Evolutionary conservation across 129 eudicot species (phyloP).

Genomic region (Helianthus tuberosus): DNA sequence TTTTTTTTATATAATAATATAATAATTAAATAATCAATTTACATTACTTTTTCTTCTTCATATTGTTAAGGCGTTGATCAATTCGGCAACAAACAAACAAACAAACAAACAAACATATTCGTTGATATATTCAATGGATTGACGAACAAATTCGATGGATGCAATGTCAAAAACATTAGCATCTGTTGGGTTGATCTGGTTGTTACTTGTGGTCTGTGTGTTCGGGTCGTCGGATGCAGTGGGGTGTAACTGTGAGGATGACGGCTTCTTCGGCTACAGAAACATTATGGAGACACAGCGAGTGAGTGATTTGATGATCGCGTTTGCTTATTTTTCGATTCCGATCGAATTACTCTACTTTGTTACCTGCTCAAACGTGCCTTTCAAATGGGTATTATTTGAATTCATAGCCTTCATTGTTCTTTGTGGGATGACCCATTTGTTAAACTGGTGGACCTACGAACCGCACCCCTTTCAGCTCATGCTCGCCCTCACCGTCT

Average conservation of each 20-base stretch:
- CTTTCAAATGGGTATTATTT: slow-evolving; percentile 86
- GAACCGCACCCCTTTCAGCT: slow-evolving; percentile 79
- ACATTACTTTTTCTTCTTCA: too few relatives aligned
- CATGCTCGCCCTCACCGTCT: slow-evolving; percentile 70
- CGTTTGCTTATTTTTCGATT: slow-evolving; percentile 81
- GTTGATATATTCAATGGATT: slow-evolving; percentile 30
- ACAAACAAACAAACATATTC: background rate
- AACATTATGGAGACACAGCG: slow-evolving; percentile 57
- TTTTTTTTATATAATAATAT: background rate
- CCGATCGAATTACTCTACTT: slow-evolving; percentile 81
- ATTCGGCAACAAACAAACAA: background rate
- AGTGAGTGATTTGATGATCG: slow-evolving; percentile 77
- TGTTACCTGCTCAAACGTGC: slow-evolving; percentile 72
- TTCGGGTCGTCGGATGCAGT: slow-evolving; percentile 26
- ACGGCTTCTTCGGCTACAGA: slow-evolving; percentile 63
- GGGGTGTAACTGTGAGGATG: slow-evolving; percentile 63
- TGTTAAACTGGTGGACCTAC: slow-evolving; percentile 76
- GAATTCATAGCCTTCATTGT: slow-evolving; percentile 78
- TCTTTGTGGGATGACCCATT: slow-evolving; percentile 86
- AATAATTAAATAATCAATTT: background rate
- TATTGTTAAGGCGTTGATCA: background rate
- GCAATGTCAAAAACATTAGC: slow-evolving; percentile 65
- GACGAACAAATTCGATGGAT: slow-evolving; percentile 34
- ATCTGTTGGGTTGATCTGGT: slow-evolving; percentile 36
- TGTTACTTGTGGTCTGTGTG: slow-evolving; percentile 25